These are phyloP conservation scores for Nephelium lappaceum DNA, from an alignment of 345 rosid genomes.

Conservation along the genomic window DNA sequence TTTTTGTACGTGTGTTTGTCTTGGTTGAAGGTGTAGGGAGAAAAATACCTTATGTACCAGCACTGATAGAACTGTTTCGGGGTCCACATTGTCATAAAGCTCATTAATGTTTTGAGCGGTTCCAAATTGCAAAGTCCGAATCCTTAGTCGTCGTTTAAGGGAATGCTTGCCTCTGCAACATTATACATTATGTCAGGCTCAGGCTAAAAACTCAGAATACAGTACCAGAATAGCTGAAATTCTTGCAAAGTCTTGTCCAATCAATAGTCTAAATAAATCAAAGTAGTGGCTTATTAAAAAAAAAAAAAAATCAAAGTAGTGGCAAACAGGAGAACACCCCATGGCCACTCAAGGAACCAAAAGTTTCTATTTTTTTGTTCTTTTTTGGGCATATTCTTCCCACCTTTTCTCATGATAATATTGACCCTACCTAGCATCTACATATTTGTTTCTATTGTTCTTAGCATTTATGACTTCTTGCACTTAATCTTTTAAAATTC, in stretches of 20 bases:
- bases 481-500: neutral
- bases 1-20: neutral
- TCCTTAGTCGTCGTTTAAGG: slow-evolving; percentile 82
- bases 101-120: slow-evolving; percentile 74
- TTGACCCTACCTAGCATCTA: neutral
- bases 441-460: neutral
- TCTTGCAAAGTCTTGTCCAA: neutral
- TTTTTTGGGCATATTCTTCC: neutral
- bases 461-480: neutral
- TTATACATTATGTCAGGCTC: slow-evolving; percentile 26
- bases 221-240: neutral
- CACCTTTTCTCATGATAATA: neutral
- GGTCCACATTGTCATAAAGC: slow-evolving; percentile 83
- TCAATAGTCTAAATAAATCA: neutral
- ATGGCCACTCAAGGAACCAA: neutral
- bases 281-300: neutral
- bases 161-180: slow-evolving; percentile 63
- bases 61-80: slow-evolving; percentile 79
- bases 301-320: neutral
- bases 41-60: slow-evolving; percentile 88
- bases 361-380: neutral
- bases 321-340: neutral
- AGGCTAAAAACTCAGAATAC: slow-evolving; percentile 2
- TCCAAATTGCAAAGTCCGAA: slow-evolving; percentile 81
- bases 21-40: neutral